Percentiles rank a stretch among this genome's conserved stretches.
Evolutionary conservation across 1,139 yeast genomes (phyloP).

Genomic region (Eremothecium coryli): DNA sequence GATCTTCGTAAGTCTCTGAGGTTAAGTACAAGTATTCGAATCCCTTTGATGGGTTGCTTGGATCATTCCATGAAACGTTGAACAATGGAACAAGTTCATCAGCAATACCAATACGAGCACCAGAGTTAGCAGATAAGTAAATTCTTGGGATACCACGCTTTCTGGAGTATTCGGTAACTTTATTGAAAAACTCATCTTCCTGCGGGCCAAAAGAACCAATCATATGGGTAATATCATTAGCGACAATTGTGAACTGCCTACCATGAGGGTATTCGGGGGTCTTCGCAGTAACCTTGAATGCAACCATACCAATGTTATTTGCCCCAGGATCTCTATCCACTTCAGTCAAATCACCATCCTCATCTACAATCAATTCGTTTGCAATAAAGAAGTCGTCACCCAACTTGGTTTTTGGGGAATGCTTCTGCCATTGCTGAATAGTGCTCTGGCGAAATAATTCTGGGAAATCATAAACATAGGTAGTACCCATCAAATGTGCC

Average conservation of each 20-base stretch:
- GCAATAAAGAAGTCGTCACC: constrained; percentile 75
- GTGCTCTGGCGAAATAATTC: constrained; percentile 94
- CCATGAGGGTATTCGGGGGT: constrained; percentile 98
- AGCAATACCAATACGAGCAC: constrained; percentile 97
- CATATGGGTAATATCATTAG: constrained; percentile 94
- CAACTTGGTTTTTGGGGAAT: constrained; percentile 44
- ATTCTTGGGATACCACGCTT: constrained; percentile 87
- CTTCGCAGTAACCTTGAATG: constrained; percentile 81
- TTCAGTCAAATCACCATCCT: constrained; percentile 74
- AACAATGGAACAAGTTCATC: constrained; percentile 86
- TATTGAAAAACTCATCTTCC: constrained; percentile 84
- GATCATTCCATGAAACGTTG: constrained; percentile 89
- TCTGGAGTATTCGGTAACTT: constrained; percentile 88
- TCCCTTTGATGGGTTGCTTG: constrained; percentile 68
- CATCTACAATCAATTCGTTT: constrained; percentile 72
- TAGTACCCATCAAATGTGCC: constrained; percentile 97
- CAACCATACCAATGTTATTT: constrained; percentile 94
- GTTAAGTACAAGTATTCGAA: constrained; percentile 80
- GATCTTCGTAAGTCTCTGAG: constrained; percentile 51
- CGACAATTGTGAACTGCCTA: constrained; percentile 83
- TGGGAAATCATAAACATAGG: constrained; percentile 97
- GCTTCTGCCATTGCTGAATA: constrained; percentile 71
- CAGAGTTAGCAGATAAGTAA: constrained; percentile 94
- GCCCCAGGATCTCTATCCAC: constrained; percentile 95
- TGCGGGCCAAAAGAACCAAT: constrained; percentile 99